Evolutionary conservation across 176 grass and related monocot genomes (phyloP), one percentile per base, ranked within the genome.

Genomic region (Triticum timopheevii): DNA sequence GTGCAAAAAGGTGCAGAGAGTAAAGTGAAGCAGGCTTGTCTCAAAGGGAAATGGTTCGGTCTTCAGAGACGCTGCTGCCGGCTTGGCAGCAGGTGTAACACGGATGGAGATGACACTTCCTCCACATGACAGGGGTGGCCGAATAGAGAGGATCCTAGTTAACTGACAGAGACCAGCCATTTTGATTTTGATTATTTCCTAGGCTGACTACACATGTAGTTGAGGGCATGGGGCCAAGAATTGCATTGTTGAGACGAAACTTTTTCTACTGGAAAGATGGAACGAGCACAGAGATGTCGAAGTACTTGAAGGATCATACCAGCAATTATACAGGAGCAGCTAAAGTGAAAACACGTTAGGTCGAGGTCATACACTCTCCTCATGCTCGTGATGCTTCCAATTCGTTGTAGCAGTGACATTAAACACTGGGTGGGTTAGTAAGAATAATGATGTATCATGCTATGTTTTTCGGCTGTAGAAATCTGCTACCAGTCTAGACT

Each of bases 181-280:
- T 90, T 80, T 27, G 66, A 72, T 61, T 90, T 80, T 27, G 67
- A 87, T 84, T 84, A 30, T 80, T 84, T 80, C 61, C n/a, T 91
- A 87, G 76, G 38, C 36, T 84, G 81, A 76, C 79, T 70, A 47
- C 20, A 76, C 34, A 80, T 67, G 44, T 63, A 84, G 28, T 22
- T 87, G 81, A 84, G 36, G 61, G 49, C 47, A 24, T 50, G 61
- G 17, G 54, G 17, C 16, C 76, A 69, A 80, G 39, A 87, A 47
- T 61, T 76, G 69, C 17, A 52, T 40, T 66, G 2, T 40, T 64
- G 24, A 30, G 27, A 40, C 44, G 42, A 75, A 69, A 49, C 7
- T 5, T 35, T 85, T 28, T 34, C 23, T 11, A 10, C 38, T 17
- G 22, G 39, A 27, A 56, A 35, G 22, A 61, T 61, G 78, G 27